These are phyloP conservation scores for Torrubiella hemipterigena DNA, from an alignment of 2,329 filamentous ascomycete genomes.

Conservation along the genomic window DNA sequence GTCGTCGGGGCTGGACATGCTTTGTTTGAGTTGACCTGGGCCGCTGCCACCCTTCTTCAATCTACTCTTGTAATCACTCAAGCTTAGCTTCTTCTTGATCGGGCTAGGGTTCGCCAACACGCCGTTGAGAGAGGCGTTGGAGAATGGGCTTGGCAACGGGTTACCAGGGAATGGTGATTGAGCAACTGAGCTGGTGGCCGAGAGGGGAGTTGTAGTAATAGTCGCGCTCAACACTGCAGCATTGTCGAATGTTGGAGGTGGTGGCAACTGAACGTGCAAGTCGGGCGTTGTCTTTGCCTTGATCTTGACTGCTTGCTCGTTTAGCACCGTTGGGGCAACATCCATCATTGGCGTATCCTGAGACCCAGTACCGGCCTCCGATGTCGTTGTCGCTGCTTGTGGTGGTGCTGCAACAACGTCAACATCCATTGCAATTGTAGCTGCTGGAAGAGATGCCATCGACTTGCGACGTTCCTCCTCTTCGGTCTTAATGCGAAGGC, in stretches of 20 bases:
- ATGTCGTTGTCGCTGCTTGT: background rate
- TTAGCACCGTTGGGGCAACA: slow-evolving; percentile 2
- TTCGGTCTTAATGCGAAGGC: slow-evolving; percentile 28
- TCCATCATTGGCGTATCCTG: slow-evolving; percentile 2
- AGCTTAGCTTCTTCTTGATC: slow-evolving; percentile 54
- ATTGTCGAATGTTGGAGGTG: slow-evolving; percentile 37
- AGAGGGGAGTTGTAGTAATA: slow-evolving; percentile 32
- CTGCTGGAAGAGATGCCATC: slow-evolving; percentile 10
- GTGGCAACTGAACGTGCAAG: slow-evolving; percentile 43
- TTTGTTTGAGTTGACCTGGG: slow-evolving; percentile 18
- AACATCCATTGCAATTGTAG: slow-evolving; percentile 21
- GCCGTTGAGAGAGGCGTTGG: slow-evolving; percentile 28
- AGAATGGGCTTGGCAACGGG: slow-evolving; percentile 30
- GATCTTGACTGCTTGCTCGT: slow-evolving; percentile 8
- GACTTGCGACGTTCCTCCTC: slow-evolving; percentile 23
- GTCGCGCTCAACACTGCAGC: slow-evolving; percentile 19
- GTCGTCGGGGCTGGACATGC: slow-evolving; percentile 21
- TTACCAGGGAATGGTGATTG: slow-evolving; percentile 38
- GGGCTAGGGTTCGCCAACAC: slow-evolving; percentile 40
- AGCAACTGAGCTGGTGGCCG: slow-evolving; percentile 26
- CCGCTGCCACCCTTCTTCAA: slow-evolving; percentile 40
- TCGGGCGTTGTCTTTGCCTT: slow-evolving; percentile 30
- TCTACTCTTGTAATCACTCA: slow-evolving; percentile 53
- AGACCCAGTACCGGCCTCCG: slow-evolving; percentile 3
- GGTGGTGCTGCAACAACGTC: slow-evolving; percentile 15